Evolutionary conservation across 345 rosid species (phyloP), one percentile per base, ranked within the genome.

Genomic region (Barbarea vulgaris): DNA sequence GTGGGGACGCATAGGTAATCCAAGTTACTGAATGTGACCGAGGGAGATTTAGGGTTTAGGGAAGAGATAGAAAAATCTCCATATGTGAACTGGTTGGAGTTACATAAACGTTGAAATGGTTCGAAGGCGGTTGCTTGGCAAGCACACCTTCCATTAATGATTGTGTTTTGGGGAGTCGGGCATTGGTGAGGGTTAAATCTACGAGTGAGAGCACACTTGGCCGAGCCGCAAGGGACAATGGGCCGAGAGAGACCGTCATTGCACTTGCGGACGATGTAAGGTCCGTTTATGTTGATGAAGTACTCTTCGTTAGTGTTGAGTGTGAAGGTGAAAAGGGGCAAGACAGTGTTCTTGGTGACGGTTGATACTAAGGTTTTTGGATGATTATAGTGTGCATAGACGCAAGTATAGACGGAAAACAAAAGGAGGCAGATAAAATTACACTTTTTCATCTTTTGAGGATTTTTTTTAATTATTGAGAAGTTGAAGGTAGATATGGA

Each of bases 71-170:
- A 2, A 18, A 79, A 27, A 47, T 72, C 19, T 34, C 30, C 30
- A 28, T 28, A 28, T 2, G 30, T 68, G 51, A 57, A 74, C 12
- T 53, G 72, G 22, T 76, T 57, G 8, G 64, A 6, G 28, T 31
- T 56, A 60, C 83, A 79, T 17, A 62, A 8, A 33, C 62, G 34
- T 63, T 72, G 33, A 27, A 82, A 54, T 11, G 81, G 81, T 27
- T 76, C 76, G 11, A 75, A 64, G n/a, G 75, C 69, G 7, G 84
- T 70, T 27, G 72, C 83, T 15, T 61, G 58, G 13, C 82, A 76
- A 14, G 48, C 42, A 73, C 81, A 76, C 48, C 25, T 55, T 44
- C 64, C 62, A n/a, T 63, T 44, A 18, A 42, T 64, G 65, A 73
- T 10, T 22, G 75, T 39, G 67, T 77, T 79, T 30, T 42, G 55